Evolutionary conservation across 1,139 yeast species (phyloP).

Genomic region (Suhomyces chickasaworum): DNA sequence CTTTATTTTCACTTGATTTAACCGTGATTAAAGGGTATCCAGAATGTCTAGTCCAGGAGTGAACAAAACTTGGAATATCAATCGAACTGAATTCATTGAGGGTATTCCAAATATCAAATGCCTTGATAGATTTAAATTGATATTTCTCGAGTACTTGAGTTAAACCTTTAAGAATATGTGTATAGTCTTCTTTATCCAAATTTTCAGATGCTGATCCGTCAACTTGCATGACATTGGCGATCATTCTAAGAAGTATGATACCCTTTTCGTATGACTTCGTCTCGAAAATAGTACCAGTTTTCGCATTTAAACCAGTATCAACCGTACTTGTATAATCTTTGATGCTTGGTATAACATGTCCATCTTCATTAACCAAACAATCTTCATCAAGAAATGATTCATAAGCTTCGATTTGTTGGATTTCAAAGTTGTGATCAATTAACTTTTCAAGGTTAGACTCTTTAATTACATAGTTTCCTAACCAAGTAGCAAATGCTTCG

Average conservation of each 20-base stretch:
- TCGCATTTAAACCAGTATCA: conserved; percentile 42
- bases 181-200: conserved; percentile 23
- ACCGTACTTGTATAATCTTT: conserved; percentile 31
- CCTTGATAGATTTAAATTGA: conserved; percentile 46
- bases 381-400: conserved; percentile 46
- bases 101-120: conserved; percentile 58
- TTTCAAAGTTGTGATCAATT: conserved; percentile 36
- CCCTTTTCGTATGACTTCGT: conserved; percentile 66
- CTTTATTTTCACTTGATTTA: conserved; percentile 23
- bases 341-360: conserved; percentile 28
- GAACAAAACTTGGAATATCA: conserved; percentile 45
- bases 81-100: conserved; percentile 32
- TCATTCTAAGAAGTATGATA: conserved; percentile 57
- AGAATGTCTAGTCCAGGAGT: conserved; percentile 60
- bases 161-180: conserved; percentile 37
- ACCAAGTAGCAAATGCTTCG: conserved; percentile 74
- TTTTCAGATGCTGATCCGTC: conserved; percentile 22
- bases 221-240: conserved; percentile 48
- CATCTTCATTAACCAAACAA: conserved; percentile 29
- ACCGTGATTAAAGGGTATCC: conserved; percentile 61
- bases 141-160: conserved; percentile 43
- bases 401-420: conserved; percentile 29
- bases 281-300: conserved; percentile 46
- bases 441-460: conserved; percentile 30
- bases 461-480: conserved; percentile 49